phyloP scores from a whole-genome alignment of 164 flowering plant species.

The Magnolia officinalis region DNA sequence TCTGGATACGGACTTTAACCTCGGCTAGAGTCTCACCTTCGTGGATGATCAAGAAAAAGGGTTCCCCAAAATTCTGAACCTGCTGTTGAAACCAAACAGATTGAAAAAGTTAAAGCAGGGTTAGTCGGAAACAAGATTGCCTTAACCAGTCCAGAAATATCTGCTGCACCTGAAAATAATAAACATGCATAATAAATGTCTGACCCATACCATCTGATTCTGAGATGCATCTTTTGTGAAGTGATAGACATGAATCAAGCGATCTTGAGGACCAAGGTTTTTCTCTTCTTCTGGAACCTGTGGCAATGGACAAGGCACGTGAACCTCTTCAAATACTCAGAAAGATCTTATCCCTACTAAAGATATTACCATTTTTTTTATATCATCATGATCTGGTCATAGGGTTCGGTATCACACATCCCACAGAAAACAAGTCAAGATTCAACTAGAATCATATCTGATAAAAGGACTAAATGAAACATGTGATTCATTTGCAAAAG shows the following conservation, averaged over 20 bases:
- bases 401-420: no score
- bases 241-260: constrained; percentile 93
- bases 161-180: neutral
- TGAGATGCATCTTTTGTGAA: constrained; percentile 81
- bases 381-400: neutral
- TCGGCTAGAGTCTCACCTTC: constrained; percentile 93
- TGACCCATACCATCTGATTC: constrained; percentile 67
- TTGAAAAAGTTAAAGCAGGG: neutral
- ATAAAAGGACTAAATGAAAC: no score
- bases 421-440: no score
- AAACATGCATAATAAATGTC: neutral
- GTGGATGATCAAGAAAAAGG: constrained; percentile 88
- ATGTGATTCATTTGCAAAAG: no score
- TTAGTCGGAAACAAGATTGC: neutral
- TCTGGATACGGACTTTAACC: constrained; percentile 78
- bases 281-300: constrained; percentile 99
- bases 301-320: neutral
- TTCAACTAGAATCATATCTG: no score
- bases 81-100: constrained; percentile 45
- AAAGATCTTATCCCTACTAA: neutral
- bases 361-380: neutral
- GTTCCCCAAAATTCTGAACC: constrained; percentile 96
- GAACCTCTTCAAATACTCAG: neutral
- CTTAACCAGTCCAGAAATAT: neutral
- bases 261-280: constrained; percentile 88